A percentile compares a stretch with the other conserved stretches of the same genome.
Conservation (phyloP, 2,329 filamentous ascomycete genomes). For the Zymoseptoria pseudotritici region DNA sequence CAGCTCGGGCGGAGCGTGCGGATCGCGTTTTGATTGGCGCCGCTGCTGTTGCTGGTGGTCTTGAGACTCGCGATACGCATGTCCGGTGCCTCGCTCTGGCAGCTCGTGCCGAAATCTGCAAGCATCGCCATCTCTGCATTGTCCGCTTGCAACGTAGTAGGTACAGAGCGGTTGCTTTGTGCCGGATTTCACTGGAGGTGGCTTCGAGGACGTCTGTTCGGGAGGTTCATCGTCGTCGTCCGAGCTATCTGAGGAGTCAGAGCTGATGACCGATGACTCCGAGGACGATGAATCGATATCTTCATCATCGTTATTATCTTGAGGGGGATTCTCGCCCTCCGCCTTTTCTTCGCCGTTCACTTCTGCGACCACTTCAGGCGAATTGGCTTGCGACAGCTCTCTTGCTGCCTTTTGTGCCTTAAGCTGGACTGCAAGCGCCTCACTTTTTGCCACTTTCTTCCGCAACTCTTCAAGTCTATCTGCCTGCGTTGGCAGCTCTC, state of each 20-base stretch:
- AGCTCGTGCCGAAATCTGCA: slow-evolving; percentile 30
- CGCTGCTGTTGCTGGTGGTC: slow-evolving; percentile 4
- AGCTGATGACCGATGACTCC: slow-evolving; percentile 25
- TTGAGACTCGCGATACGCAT: not conserved
- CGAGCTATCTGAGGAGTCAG: slow-evolving; percentile 19
- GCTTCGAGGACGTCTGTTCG: slow-evolving; percentile 33
- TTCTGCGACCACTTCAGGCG: not conserved
- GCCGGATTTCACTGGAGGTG: not conserved
- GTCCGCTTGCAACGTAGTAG: slow-evolving; percentile 26
- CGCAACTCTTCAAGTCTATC: slow-evolving; percentile 28
- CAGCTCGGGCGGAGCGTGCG: slow-evolving; percentile 12
- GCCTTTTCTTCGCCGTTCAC: not conserved
- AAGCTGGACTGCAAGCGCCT: slow-evolving; percentile 4
- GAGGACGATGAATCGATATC: slow-evolving; percentile 20
- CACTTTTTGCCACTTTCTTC: slow-evolving; percentile 20
- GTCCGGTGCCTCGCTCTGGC: slow-evolving; percentile 1
- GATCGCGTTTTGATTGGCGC: slow-evolving; percentile 7
- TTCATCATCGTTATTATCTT: slow-evolving; percentile 12
- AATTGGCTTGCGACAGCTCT: not conserved
- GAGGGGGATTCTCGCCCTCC: not conserved
- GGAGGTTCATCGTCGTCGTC: slow-evolving; percentile 31
- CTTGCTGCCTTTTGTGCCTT: not conserved
- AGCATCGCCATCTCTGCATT: slow-evolving; percentile 27
- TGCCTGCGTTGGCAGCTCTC: slow-evolving; percentile 11
- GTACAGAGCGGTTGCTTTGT: slow-evolving; percentile 18